Evolutionary conservation across 129 eudicot species (phyloP).

Genomic region (Lactuca saligna): DNA sequence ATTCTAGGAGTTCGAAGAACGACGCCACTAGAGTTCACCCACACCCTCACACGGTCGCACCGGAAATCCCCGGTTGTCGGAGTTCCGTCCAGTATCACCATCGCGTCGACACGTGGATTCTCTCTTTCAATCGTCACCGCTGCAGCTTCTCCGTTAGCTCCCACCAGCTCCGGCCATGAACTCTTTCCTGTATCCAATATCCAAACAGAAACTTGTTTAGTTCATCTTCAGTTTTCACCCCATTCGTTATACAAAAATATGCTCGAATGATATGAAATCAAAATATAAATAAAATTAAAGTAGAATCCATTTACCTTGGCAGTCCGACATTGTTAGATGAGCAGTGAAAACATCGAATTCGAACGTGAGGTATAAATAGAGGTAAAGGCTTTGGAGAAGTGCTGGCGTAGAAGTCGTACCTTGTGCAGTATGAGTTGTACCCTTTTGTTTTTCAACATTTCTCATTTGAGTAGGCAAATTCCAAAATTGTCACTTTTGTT

Average conservation of each 20-base stretch:
- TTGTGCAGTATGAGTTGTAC: neutral
- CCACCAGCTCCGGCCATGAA: conserved; percentile 62
- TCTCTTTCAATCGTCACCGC: conserved; percentile 47
- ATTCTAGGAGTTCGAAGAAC: conserved; percentile 34
- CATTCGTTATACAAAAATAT: neutral
- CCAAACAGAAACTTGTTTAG: neutral
- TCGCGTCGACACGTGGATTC: conserved; percentile 46
- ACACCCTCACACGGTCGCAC: conserved; percentile 54
- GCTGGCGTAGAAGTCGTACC: neutral
- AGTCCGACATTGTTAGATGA: too few species aligned
- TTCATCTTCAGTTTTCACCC: conserved; percentile 5
- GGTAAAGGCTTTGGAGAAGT: neutral
- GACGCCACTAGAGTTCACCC: conserved; percentile 20
- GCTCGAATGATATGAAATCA: too few species aligned
- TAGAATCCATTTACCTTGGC: too few species aligned
- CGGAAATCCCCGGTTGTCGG: conserved; percentile 33
- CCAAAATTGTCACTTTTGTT: too few species aligned
- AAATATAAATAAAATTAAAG: neutral
- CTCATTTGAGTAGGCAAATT: too few species aligned
- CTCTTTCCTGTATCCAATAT: conserved; percentile 36
- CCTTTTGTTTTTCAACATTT: too few species aligned
- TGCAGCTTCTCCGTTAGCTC: conserved; percentile 34
- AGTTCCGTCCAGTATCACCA: conserved; percentile 47
- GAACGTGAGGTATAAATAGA: conserved; percentile 13
- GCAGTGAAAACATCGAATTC: too few species aligned